Base-by-base conservation (phyloP, 1,284 basidiomycete genomes). In the Tylopilus sp. region DNA sequence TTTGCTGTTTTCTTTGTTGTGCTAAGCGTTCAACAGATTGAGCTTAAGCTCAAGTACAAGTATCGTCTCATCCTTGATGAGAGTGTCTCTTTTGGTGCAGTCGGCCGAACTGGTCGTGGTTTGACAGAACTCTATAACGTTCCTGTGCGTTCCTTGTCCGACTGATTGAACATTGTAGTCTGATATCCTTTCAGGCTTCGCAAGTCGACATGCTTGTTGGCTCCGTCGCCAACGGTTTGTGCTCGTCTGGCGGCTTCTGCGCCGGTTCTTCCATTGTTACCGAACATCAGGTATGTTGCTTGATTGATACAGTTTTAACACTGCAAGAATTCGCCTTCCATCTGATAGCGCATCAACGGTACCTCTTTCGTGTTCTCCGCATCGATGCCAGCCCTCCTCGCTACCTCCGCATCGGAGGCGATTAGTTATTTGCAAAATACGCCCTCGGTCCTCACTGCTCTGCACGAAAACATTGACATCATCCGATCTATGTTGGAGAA, bases 361-460 rank as follows among this genome's bases (percentile, higher is more conserved):
- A 85, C 92, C 4, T 86, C 93, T 0, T 95, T 93, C 62, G 93
- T 99, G 52, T 99, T 94, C 75, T 97, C 95, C 1, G 96, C 96
- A 9, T 86, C 95, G 2, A 83, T 96, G 71, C 96, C 96, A 0
- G 83, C 93, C 1, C 78, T 96, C 47, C 82, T 98, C 44, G 87
- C 92, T 14, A 92, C 92, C 54, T 85, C 88, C 54, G 89, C 85
- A 1, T 92, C 89, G 1, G 85, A 91, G 60, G 90, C 85, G 9
- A 89, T 98, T 64, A 80, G 81, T 57, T 80, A 90, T 57, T 76
- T 97, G 51, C 78, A 80, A 39, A 78, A 78, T 49, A 81, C 83
- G 3, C 91, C 93, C 0, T 83, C 83, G 3, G 78, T 92, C 52
- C 78, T 95, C 57, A 71, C 75, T 28, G 73, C 77, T 3, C 82